Percentiles rank a stretch among this genome's conserved stretches.
phyloP scores from a whole-genome alignment of 306 rosid genomes.

The Abrus precatorius region DNA sequence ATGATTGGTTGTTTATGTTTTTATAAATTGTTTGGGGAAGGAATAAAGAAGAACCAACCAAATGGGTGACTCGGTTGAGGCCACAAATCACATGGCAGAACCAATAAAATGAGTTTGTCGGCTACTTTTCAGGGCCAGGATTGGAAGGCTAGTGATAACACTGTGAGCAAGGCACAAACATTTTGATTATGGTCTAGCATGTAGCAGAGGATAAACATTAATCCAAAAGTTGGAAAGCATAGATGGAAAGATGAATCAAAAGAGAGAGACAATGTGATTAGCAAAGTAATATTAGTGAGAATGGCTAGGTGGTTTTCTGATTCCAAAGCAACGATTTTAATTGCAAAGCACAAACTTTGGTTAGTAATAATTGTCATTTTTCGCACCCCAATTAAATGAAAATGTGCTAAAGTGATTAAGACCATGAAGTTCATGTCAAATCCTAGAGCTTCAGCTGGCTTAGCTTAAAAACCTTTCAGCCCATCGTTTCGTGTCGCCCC shows the following conservation, averaged over 20 bases:
- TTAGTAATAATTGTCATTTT: slow-evolving; percentile 52
- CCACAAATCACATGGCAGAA: slow-evolving; percentile 86
- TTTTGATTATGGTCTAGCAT: slow-evolving; percentile 80
- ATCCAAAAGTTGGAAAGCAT: slow-evolving; percentile 62
- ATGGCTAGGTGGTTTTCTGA: slow-evolving; percentile 52
- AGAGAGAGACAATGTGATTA: slow-evolving; percentile 39
- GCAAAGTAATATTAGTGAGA: slow-evolving; percentile 47
- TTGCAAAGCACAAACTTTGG: slow-evolving; percentile 62
- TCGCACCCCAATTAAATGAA: slow-evolving; percentile 52
- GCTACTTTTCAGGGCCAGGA: slow-evolving; percentile 79
- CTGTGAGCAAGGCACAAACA: slow-evolving; percentile 67
- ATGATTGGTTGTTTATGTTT: slow-evolving; percentile 55
- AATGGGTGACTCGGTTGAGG: slow-evolving; percentile 74
- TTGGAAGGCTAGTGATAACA: slow-evolving; percentile 65
- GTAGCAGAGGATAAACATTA: slow-evolving; percentile 80
- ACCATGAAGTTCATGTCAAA: slow-evolving; percentile 72
- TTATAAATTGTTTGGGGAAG: slow-evolving; percentile 41
- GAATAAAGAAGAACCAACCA: slow-evolving; percentile 60
- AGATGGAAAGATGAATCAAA: slow-evolving; percentile 71
- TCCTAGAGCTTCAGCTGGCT: slow-evolving; percentile 62
- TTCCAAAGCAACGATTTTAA: slow-evolving; percentile 65
- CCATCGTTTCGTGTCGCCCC: slow-evolving; percentile 83
- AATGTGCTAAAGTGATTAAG: slow-evolving; percentile 49
- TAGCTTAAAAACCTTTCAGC: slow-evolving; percentile 75
- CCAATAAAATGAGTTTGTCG: slow-evolving; percentile 90